Evolutionary conservation across 2,329 filamentous ascomycete genomes (phyloP), one percentile per base, ranked within the genome.

Genomic region (Exophiala lecanii-corni): DNA sequence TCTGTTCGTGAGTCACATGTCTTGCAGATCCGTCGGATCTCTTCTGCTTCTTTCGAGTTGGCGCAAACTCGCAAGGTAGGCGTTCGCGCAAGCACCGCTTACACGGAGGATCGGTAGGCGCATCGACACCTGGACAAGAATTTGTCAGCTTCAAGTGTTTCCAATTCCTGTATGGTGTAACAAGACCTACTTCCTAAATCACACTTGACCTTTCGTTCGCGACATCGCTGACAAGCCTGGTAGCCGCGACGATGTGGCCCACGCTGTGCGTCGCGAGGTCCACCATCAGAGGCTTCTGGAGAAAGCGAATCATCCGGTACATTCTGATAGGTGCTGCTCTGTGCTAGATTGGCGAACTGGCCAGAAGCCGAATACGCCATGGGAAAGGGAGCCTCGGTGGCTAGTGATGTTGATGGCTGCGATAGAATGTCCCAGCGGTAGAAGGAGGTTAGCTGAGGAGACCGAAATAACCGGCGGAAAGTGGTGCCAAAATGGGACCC

Each of bases 51-150:
- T 92, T 82, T 38, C 92, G 78, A 21, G 89, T 97, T 15, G 89
- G 87, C 50, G 89, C 94, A 72, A 98, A 98, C 75, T 84, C 94
- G 72, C 92, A 98, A 59, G 95, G 84, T 65, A 97, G 97, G 70
- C 84, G 88, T 72, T 98, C 92, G 55, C 92, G 82, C 40, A 89
- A 84, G 64, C 92, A 98, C 60, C 92, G 82, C 47, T 91, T 86
- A 65, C 92, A 98, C 2, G 92, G 92, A 42, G 91, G 91, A 57
- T 94, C 88, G 65, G 89, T 82, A 17, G 92, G 92, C 58, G 92
- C 91, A 68, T 97, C 92, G 61, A 97, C 91, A 58, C 67, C 68
- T 70, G 40, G 12, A 43, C 18, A 23, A 4, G 12, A 17, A n/a
- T 10, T 17, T 38, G 39, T 26, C 23, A 26, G 23, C 12, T 12